A percentile compares a stretch with the other conserved stretches of the same genome.
Conservation (phyloP, 805 yeast genomes). For the Candida ipomoeae region DNA sequence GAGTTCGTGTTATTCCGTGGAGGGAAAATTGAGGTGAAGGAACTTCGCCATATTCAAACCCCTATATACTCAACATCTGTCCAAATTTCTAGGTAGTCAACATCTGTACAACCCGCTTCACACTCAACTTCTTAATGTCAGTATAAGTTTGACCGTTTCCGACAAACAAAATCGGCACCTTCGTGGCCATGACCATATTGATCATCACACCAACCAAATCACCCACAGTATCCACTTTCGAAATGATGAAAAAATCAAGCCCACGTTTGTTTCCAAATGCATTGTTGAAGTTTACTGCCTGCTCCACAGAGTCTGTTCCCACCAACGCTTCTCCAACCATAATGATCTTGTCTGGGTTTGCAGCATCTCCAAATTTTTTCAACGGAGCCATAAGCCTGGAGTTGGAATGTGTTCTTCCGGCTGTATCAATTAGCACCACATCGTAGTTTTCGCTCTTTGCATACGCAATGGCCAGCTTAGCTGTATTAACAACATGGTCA, state of each 20-base stretch:
- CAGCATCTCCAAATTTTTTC: constrained; percentile 92
- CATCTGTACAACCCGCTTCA: constrained; percentile 87
- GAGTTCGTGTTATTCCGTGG: neutral
- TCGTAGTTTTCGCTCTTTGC: constrained; percentile 71
- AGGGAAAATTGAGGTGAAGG: neutral
- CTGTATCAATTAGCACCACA: constrained; percentile 91
- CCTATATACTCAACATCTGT: constrained; percentile 63
- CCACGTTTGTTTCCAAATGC: constrained; percentile 84
- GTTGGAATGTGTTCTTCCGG: constrained; percentile 96
- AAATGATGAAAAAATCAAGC: constrained; percentile 85
- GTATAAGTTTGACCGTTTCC: constrained; percentile 98
- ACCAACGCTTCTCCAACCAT: constrained; percentile 99
- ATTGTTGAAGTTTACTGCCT: constrained; percentile 86
- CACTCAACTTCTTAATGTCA: constrained; percentile 84
- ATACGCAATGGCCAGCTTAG: constrained; percentile 80
- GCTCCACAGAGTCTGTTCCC: constrained; percentile 95
- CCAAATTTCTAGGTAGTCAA: constrained; percentile 69
- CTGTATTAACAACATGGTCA: constrained; percentile 88
- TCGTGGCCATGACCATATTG: constrained; percentile 94
- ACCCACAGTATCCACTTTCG: constrained; percentile 97
- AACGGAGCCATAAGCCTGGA: constrained; percentile 92
- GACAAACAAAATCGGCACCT: constrained; percentile 90
- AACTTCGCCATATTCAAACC: too few species aligned
- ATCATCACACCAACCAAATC: constrained; percentile 95
- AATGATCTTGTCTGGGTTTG: constrained; percentile 91